phyloP scores from a whole-genome alignment of 805 yeast species.

The Kazachstania bromeliacearum region DNA sequence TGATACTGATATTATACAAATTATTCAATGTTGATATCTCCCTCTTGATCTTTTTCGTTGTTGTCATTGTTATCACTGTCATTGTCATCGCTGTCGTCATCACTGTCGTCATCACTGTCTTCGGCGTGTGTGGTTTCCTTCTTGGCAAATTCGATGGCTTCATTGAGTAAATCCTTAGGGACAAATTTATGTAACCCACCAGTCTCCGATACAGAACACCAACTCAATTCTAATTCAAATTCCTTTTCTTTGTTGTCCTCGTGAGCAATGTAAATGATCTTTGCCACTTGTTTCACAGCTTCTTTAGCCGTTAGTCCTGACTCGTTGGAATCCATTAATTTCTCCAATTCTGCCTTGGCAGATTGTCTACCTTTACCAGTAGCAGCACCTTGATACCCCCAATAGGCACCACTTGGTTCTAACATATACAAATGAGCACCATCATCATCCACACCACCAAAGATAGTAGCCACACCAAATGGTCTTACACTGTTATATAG shows the following conservation, averaged over 20 bases:
- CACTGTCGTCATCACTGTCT: slow-evolving; percentile 17
- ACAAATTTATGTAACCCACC: slow-evolving; percentile 71
- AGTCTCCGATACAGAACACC: slow-evolving; percentile 75
- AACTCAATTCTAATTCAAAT: slow-evolving; percentile 86
- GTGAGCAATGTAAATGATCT: slow-evolving; percentile 85
- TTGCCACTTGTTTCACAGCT: slow-evolving; percentile 90
- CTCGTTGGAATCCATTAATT: slow-evolving; percentile 44
- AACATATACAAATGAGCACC: slow-evolving; percentile 93
- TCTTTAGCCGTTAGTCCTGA: slow-evolving; percentile 60
- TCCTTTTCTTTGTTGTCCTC: slow-evolving; percentile 97
- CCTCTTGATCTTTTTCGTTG: slow-evolving; percentile 2
- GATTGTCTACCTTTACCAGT: slow-evolving; percentile 97
- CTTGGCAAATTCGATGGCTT: slow-evolving; percentile 77
- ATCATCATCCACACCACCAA: slow-evolving; percentile 86
- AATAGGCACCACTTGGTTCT: slow-evolving; percentile 93
- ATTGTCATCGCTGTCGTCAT: slow-evolving; percentile 12
- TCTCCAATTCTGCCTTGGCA: slow-evolving; percentile 95
- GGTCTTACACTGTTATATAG: slow-evolving; percentile 96
- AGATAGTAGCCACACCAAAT: slow-evolving; percentile 84
- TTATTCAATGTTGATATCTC: slow-evolving; percentile 3
- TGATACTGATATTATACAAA: too few species aligned
- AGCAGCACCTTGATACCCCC: slow-evolving; percentile 98
- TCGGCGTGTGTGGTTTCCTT: slow-evolving; percentile 45
- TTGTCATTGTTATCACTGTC: slow-evolving; percentile 11
- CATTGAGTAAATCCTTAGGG: slow-evolving; percentile 68